Base-by-base conservation (phyloP, 2,329 filamentous ascomycete genomes). In the Chrysoporthe deuterocubensis region DNA sequence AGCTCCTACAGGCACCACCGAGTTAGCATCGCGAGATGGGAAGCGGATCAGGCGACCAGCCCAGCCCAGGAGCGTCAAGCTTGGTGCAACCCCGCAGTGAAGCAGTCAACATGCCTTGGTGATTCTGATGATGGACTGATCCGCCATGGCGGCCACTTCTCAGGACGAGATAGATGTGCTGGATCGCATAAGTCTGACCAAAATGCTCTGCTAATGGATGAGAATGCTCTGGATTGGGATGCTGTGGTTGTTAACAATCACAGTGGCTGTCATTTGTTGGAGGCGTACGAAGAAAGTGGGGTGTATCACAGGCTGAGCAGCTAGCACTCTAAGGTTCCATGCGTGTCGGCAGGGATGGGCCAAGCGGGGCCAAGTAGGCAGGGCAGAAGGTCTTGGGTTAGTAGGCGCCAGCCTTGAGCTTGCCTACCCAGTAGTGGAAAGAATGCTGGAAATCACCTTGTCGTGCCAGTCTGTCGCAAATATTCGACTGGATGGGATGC, bases 41-140 rank as follows among this genome's bases (percentile, higher is more conserved):
- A 59, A 37, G 40, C 54, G 42, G 59, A 61, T 59, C 32, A 50
- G 66, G 58, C 54, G 32, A 60, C 11, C 11, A 44, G 59, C 21
- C 18, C 59, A 18, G 40, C 43, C 21, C 59, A 9, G 43, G 32
- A 59, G 71, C 67, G 57, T 70, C 66, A 61, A 67, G 71, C 69
- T 54, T 67, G 26, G 54, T 63, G 56, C 57, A 61, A 68, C 68
- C 65, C 68, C 68, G 65, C 66, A 69, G 66, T 50, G 42, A 21
- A 44, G 52, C 62, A 52, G 62, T 48, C 52, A 54, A 79, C 83
- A 73, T 83, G 93, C 91, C 83, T 93, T 92, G 71, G 92, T 92
- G 79, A 97, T 95, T 72, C 93, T 91, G 73, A 97, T 90, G 74
- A 96, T 92, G 69, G 92, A 93, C 79, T 96, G 93, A 79, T 96